Conservation (phyloP, 2,329 filamentous ascomycete genomes). For the Monascus ruber region DNA sequence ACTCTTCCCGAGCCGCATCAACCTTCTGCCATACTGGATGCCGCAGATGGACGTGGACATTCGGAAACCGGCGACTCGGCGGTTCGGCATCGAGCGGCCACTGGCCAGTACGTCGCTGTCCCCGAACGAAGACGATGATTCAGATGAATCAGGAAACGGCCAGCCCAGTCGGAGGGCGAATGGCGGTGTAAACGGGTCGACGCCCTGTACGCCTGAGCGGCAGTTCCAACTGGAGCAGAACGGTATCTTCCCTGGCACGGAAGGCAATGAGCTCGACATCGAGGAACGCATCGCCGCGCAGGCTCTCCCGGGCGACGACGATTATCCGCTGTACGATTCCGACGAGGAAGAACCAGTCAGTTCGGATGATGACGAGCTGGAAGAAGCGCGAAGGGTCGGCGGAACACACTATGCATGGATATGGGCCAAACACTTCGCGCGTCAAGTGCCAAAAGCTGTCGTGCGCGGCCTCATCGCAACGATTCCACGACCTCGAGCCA, state of each 20-base stretch:
- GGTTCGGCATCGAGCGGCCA: constrained; percentile 80
- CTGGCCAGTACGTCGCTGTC: constrained; percentile 62
- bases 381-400: constrained; percentile 65
- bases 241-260: constrained; percentile 37
- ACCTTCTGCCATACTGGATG: constrained; percentile 92
- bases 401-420: constrained; percentile 63
- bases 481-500: constrained; percentile 42
- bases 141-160: constrained; percentile 40
- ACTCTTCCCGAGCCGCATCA: constrained; percentile 75
- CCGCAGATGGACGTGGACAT: constrained; percentile 98
- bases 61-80: constrained; percentile 76
- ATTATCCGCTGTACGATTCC: constrained; percentile 84
- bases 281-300: constrained; percentile 69
- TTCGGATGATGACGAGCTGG: constrained; percentile 55
- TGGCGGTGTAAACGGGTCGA: constrained; percentile 29
- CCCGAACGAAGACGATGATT: constrained; percentile 64
- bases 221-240: constrained; percentile 19
- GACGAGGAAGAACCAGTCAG: constrained; percentile 59
- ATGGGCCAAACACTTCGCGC: constrained; percentile 42
- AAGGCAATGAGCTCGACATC: constrained; percentile 51
- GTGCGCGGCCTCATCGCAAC: constrained; percentile 39
- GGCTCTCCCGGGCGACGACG: constrained; percentile 49
- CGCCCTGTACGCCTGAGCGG: neutral
- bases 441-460: constrained; percentile 36
- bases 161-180: constrained; percentile 9